A percentile compares a stretch with the other conserved stretches of the same genome.
phyloP scores from a whole-genome alignment of 306 rosid genomes.

The Hippophae gyantsensis region DNA sequence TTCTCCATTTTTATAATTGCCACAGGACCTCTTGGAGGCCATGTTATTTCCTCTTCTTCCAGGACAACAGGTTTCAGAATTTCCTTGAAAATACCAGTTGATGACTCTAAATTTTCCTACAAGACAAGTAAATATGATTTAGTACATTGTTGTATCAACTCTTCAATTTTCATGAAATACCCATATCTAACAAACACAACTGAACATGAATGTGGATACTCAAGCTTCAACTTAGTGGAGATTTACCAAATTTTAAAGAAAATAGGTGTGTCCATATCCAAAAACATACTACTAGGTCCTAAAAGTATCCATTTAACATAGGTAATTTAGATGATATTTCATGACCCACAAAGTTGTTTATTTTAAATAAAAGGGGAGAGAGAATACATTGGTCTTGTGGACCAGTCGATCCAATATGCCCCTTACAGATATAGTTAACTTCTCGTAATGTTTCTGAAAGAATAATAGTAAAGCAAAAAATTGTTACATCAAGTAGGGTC shows the following conservation, averaged over 20 bases:
- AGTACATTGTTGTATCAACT: not conserved
- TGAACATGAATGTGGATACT: too few species aligned
- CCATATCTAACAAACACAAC: too few species aligned
- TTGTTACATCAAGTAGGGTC: slow-evolving; percentile 10
- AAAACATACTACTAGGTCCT: too few species aligned
- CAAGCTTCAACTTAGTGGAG: too few species aligned
- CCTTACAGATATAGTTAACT: slow-evolving; percentile 69
- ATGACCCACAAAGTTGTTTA: not conserved
- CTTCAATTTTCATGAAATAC: too few species aligned
- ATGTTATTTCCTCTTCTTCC: slow-evolving; percentile 64
- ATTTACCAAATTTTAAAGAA: too few species aligned
- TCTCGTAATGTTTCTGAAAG: slow-evolving; percentile 84
- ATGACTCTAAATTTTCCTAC: slow-evolving; percentile 83
- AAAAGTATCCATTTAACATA: too few species aligned
- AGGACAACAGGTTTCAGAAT: slow-evolving; percentile 68
- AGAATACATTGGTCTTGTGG: slow-evolving; percentile 65
- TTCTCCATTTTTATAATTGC: slow-evolving; percentile 60
- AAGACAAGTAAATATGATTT: slow-evolving; percentile 6
- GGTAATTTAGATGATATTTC: too few species aligned
- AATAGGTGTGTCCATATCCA: too few species aligned
- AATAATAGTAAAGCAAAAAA: slow-evolving; percentile 15
- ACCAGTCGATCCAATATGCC: slow-evolving; percentile 63
- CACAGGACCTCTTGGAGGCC: slow-evolving; percentile 87
- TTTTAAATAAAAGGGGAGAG: slow-evolving; percentile 14
- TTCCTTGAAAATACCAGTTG: slow-evolving; percentile 77